Conservation (phyloP, 1,284 basidiomycete species). For the Ceratobasidium sp. region DNA sequence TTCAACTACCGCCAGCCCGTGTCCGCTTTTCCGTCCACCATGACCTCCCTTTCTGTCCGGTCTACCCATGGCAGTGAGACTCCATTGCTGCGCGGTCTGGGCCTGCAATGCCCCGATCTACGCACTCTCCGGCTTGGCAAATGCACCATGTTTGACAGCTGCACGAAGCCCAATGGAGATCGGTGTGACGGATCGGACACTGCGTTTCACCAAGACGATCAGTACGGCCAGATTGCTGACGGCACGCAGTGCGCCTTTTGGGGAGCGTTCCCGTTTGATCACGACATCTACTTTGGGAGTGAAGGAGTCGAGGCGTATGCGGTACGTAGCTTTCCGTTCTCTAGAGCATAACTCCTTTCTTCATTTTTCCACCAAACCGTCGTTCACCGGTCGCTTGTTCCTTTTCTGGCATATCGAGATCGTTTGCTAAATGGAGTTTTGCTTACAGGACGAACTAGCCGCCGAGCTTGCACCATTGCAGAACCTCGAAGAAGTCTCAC, state of each 20-base stretch:
- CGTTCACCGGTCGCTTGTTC: neutral
- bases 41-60: constrained; percentile 31
- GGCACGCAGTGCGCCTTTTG: constrained; percentile 18
- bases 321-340: constrained; percentile 3
- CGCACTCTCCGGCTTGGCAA: constrained; percentile 9
- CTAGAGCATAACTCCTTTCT: neutral
- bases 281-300: constrained; percentile 30
- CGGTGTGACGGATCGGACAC: neutral
- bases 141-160: constrained; percentile 35
- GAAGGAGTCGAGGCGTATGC: constrained; percentile 25
- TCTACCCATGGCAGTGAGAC: constrained; percentile 30
- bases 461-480: constrained; percentile 19
- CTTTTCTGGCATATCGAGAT: neutral
- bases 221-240: constrained; percentile 19
- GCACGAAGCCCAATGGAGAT: neutral
- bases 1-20: constrained; percentile 29
- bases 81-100: constrained; percentile 11
- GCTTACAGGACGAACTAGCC: constrained; percentile 17
- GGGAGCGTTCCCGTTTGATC: constrained; percentile 23
- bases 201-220: neutral
- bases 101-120: constrained; percentile 15
- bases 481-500: constrained; percentile 31
- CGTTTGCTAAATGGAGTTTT: neutral
- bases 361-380: neutral
- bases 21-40: constrained; percentile 23